Base-by-base conservation (phyloP, 23 red algal species). In the Rhodosorus marinus region DNA sequence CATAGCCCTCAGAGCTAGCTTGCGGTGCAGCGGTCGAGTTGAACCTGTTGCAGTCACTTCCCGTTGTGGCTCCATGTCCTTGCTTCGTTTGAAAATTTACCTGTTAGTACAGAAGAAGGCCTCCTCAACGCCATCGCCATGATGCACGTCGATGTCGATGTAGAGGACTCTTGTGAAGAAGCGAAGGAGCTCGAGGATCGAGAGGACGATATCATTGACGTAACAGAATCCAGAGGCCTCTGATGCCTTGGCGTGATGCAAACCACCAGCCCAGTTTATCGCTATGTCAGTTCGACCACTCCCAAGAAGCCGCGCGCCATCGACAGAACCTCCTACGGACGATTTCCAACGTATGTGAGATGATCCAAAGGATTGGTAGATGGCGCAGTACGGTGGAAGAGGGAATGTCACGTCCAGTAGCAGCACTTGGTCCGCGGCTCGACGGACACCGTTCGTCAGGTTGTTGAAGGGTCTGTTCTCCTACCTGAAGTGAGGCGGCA, bases 81-180 rank as follows among this genome's bases (percentile, higher is more conserved):
- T n/a, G n/a, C n/a, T n/a, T n/a, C n/a, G n/a, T n/a, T n/a, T n/a
- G n/a, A n/a, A n/a, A n/a, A n/a, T n/a, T n/a, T n/a, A n/a, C 14
- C 73, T 2, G 40, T 79, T 62, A 29, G 73, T 79, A 11, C 47
- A 40, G 32, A 67, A 79, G 29, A 79, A 79, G 2, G 73, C 73
- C 36, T 79, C 73, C 26, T 79, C 73, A 17, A 79, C 73, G 2
- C 73, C 73, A 24, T 79, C 73, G 1, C 73, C 73, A 35, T 79
- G 73, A 41, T 79, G 73, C 11, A 79, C 41, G 36, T 76, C 70
- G 19, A 76, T 76, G 54, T 76, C 70, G 36, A 76, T 62, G 33
- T 76, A 76, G 17, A 76, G 47, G 14, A 76, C 58, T 0, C 70
- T 41, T 8, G 70, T 42, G 48, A 29, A 76, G 49, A 51, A 76